Evolutionary conservation across 208 protist species (phyloP).

Genomic region (Ichthyophonus hoferi): DNA sequence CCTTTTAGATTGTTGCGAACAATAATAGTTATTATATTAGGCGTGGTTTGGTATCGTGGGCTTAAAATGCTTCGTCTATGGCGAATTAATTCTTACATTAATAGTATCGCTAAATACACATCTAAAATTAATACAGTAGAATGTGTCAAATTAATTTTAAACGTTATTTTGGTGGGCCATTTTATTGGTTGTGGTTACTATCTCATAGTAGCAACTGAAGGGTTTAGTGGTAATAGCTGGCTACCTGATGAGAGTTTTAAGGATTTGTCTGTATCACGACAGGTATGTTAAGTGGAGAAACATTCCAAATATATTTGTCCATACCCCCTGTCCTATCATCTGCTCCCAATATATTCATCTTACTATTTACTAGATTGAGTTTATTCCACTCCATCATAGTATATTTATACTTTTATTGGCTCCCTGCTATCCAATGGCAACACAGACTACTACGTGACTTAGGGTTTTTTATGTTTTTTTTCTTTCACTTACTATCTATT

Average conservation of each 20-base stretch:
- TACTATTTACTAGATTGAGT: no score
- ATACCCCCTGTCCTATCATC: no score
- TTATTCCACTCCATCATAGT: no score
- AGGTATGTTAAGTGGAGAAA: no score
- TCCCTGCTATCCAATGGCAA: no score
- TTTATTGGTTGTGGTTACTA: slow-evolving; percentile 14
- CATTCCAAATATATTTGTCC: no score
- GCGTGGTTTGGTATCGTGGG: background rate
- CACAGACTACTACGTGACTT: no score
- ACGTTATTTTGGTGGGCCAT: slow-evolving; percentile 13
- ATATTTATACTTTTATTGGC: no score
- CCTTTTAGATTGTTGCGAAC: no score
- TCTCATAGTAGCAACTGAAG: background rate
- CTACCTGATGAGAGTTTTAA: background rate
- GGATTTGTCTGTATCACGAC: background rate
- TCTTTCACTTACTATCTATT: no score
- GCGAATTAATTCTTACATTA: background rate
- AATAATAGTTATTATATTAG: background rate
- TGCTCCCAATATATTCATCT: no score
- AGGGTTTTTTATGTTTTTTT: no score
- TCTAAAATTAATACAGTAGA: slow-evolving; percentile 14
- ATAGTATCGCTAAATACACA: background rate
- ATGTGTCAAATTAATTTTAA: background rate
- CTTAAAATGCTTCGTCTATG: background rate
- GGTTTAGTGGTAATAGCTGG: background rate